phyloP scores from a whole-genome alignment of 441 rosid genomes.

The Gossypium laxum region DNA sequence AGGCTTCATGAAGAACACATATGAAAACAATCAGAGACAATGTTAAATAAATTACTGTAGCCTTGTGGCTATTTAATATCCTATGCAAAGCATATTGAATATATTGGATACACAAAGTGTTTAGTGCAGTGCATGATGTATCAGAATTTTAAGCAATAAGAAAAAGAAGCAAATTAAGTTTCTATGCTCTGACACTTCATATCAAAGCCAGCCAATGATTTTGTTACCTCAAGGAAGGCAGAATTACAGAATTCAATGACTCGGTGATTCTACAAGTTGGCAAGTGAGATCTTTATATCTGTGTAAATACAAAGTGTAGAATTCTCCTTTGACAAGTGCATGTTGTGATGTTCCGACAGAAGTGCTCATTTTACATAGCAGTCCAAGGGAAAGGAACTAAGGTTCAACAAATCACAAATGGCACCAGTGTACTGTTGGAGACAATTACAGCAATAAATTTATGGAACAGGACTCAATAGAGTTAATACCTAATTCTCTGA shows the following conservation, averaged over 20 bases:
- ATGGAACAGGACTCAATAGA: background rate
- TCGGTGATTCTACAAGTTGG: background rate
- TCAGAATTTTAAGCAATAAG: background rate
- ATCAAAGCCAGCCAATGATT: background rate
- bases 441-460: background rate
- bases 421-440: background rate
- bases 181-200: background rate
- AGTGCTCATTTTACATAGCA: background rate
- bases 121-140: background rate
- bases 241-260: background rate
- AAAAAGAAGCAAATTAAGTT: background rate
- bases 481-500: conserved; percentile 73
- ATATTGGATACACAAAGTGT: background rate
- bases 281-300: background rate
- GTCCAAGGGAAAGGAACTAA: conserved; percentile 2
- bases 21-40: background rate
- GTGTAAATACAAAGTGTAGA: conserved; percentile 3
- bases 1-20: background rate
- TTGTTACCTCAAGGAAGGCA: background rate
- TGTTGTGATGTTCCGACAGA: background rate
- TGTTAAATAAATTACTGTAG: background rate
- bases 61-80: background rate
- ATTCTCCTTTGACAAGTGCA: background rate
- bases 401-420: background rate
- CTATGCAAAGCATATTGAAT: background rate